Conservation (phyloP, 805 yeast genomes). For the Suhomyces faveliae region DNA sequence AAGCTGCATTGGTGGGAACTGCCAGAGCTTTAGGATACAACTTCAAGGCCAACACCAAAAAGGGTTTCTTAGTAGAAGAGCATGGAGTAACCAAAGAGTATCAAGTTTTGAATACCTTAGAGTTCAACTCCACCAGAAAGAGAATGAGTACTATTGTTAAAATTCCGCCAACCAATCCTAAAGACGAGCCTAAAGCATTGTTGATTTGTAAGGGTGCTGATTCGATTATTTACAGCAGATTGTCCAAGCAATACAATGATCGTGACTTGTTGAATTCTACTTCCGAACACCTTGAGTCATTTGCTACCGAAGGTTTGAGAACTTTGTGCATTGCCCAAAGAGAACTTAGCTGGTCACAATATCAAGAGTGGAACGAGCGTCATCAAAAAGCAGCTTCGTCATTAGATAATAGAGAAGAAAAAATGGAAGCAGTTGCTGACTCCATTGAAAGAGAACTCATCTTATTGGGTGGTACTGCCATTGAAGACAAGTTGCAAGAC, state of each 20-base stretch:
- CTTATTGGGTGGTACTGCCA: slow-evolving; percentile 76
- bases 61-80: slow-evolving; percentile 62
- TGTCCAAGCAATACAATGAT: slow-evolving; percentile 45
- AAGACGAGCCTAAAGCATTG: slow-evolving; percentile 48
- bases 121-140: slow-evolving; percentile 81
- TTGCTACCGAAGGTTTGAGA: slow-evolving; percentile 80
- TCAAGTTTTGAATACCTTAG: slow-evolving; percentile 67
- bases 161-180: slow-evolving; percentile 46
- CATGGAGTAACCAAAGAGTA: slow-evolving; percentile 72
- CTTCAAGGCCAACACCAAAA: slow-evolving; percentile 63
- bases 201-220: slow-evolving; percentile 85
- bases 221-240: slow-evolving; percentile 69
- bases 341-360: slow-evolving; percentile 61
- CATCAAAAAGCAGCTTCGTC: slow-evolving; percentile 69
- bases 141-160: slow-evolving; percentile 83
- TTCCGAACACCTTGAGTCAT: slow-evolving; percentile 72
- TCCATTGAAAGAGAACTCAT: slow-evolving; percentile 58
- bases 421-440: slow-evolving; percentile 73
- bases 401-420: slow-evolving; percentile 60
- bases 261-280: slow-evolving; percentile 56
- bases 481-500: slow-evolving; percentile 74
- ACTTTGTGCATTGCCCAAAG: slow-evolving; percentile 77
- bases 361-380: slow-evolving; percentile 58
- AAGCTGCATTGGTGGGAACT: slow-evolving; percentile 79
- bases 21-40: slow-evolving; percentile 76